Conservation (phyloP, 331 rosid genomes). For the Quercus phellos region DNA sequence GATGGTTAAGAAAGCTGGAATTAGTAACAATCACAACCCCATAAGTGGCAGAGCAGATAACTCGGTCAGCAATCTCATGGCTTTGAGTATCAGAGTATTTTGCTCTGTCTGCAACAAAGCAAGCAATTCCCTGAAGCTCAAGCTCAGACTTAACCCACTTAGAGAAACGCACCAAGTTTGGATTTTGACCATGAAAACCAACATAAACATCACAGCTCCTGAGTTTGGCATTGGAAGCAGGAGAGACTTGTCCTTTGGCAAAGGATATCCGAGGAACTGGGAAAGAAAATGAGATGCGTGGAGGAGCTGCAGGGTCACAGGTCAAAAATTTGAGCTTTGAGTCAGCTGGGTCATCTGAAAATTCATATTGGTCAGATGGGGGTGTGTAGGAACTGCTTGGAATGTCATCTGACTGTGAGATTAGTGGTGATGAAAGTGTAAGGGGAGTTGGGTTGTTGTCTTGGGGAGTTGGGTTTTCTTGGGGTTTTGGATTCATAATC, state of each 20-base stretch:
- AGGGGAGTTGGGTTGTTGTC: conserved; percentile 9
- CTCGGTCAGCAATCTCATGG: conserved; percentile 80
- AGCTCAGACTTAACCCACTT: conserved; percentile 89
- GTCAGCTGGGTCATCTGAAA: conserved; percentile 52
- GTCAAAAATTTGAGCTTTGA: conserved; percentile 49
- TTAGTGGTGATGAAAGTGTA: conserved; percentile 33
- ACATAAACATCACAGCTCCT: conserved; percentile 78
- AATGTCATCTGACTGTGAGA: conserved; percentile 52
- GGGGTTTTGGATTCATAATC: conserved; percentile 20
- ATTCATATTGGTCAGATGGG: conserved; percentile 80
- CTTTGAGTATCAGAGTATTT: conserved; percentile 67
- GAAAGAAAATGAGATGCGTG: conserved; percentile 77
- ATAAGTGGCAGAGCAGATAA: conserved; percentile 65
- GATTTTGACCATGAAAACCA: conserved; percentile 75
- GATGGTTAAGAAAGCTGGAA: conserved; percentile 51
- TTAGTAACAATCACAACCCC: conserved; percentile 73
- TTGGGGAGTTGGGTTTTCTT: neutral
- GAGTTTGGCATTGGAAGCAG: conserved; percentile 50
- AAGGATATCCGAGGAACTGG: conserved; percentile 75
- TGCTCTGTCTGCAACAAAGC: conserved; percentile 77
- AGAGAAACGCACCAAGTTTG: conserved; percentile 57
- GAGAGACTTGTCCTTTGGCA: conserved; percentile 56
- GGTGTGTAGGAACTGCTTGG: conserved; percentile 93
- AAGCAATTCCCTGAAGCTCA: conserved; percentile 91
- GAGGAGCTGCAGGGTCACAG: conserved; percentile 52